Conservation (phyloP, 495 filamentous ascomycete species). For the Aspergillus homomorphus region DNA sequence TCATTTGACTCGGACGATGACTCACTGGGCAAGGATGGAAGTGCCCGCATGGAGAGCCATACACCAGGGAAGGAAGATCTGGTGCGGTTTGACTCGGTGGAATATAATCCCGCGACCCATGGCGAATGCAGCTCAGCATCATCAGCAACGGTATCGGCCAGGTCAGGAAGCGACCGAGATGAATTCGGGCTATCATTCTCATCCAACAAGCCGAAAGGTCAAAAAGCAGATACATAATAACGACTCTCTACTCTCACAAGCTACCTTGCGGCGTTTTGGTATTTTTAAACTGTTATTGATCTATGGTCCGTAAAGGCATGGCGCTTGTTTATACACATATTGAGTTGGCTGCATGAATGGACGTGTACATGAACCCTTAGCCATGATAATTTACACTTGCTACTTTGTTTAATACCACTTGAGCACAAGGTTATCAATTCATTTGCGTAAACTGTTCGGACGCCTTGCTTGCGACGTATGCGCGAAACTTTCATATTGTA, state of each 20-base stretch:
- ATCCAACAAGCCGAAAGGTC: conserved; percentile 13
- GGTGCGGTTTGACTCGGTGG: conserved; percentile 20
- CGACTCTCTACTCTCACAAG: background rate
- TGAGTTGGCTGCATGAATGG: background rate
- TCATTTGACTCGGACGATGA: conserved; percentile 34
- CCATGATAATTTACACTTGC: background rate
- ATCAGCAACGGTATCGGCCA: conserved; percentile 15
- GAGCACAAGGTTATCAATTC: background rate
- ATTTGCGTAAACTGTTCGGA: background rate
- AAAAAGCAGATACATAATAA: conserved; percentile 5
- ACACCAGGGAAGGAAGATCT: conserved; percentile 24
- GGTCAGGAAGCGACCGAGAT: conserved; percentile 23
- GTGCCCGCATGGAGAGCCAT: conserved; percentile 8
- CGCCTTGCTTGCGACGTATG: background rate
- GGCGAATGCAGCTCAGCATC: conserved; percentile 10
- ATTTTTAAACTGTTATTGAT: background rate
- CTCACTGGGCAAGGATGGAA: conserved; percentile 9
- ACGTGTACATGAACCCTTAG: background rate
- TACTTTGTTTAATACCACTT: background rate
- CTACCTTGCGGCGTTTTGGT: conserved; percentile 3
- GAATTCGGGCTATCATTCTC: conserved; percentile 15
- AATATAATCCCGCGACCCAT: conserved; percentile 18
- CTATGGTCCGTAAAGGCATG: background rate
- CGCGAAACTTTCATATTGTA: background rate
- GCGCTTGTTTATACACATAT: background rate